Base-by-base conservation (phyloP, 1,284 basidiomycete genomes). In the Sphagnurus paluster region DNA sequence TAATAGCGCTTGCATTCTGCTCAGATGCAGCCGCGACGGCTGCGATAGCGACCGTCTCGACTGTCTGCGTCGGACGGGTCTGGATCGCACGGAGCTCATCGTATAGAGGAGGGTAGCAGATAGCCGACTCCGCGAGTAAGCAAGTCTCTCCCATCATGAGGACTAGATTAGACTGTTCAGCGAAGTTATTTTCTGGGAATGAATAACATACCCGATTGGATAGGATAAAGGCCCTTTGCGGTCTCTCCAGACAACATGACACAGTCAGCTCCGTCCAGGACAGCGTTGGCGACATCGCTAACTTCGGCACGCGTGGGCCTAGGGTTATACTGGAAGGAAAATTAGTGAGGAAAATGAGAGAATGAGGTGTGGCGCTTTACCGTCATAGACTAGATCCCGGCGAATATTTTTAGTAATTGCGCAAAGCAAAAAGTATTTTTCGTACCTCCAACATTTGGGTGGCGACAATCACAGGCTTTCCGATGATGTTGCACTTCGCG, bases 111-210 rank as follows among this genome's bases (percentile, higher is more conserved):
- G 90, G 90, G 68, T 97, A 93, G 74, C 90, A 93, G 67, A 95
- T 92, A 26, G 95, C 89, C 43, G 85, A 81, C 73, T 98, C 94
- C 50, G 94, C 95, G 55, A 98, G 85, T 63, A 91, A 80, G 63
- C 94, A 97, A 5, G 93, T 97, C 77, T 98, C 95, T 39, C 94
- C 94, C 94, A 98, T 98, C 93, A 97, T 95, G 58, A 93, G 80
- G 57, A 97, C 94, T 90, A 20, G 19, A 25, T 8, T 16, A 21
- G 4, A 33, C 24, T 24, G 25, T 42, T 67, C 24, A 63, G 56
- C 32, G 8, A 34, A 20, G n/a, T 16, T 10, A 10, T 28, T 6
- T 25, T 7, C 21, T 39, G 20, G 11, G 41, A 44, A 13, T 8
- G 13, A 20, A 70, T 13, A 23, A n/a, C 83, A 44, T 60, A 87